Conservation (phyloP, 164 flowering plant genomes). For the Brasenia schreberi region DNA sequence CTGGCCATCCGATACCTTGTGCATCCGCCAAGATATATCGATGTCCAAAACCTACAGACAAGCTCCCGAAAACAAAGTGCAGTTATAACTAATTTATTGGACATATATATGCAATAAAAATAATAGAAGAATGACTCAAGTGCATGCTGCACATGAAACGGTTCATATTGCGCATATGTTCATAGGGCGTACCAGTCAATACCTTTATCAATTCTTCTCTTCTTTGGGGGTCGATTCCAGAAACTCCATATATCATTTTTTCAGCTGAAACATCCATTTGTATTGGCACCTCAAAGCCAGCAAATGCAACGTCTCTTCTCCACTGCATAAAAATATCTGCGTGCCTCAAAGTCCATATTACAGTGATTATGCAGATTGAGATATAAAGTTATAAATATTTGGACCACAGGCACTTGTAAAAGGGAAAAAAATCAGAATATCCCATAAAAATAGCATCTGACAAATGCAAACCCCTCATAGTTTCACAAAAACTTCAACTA, state of each 20-base stretch:
- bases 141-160: neutral
- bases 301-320: constrained; percentile 96
- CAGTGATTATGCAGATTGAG: too few relatives aligned
- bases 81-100: neutral
- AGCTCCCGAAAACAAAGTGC: neutral
- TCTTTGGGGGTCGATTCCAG: constrained; percentile 67
- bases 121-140: neutral
- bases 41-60: constrained; percentile 60
- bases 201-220: constrained; percentile 83
- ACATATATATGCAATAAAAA: too few relatives aligned
- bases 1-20: constrained; percentile 91
- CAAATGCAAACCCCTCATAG: too few relatives aligned
- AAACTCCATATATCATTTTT: constrained; percentile 87
- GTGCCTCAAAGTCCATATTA: too few relatives aligned
- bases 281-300: constrained; percentile 91
- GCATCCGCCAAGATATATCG: constrained; percentile 92
- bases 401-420: too few relatives aligned
- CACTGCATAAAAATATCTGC: constrained; percentile 36
- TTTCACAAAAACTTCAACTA: too few relatives aligned
- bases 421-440: too few relatives aligned
- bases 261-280: constrained; percentile 96
- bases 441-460: too few relatives aligned
- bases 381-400: too few relatives aligned
- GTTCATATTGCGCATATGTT: too few relatives aligned
- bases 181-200: neutral